Percentiles rank a stretch among this genome's conserved stretches.
These are phyloP conservation scores for Noccaea caerulescens DNA, from an alignment of 345 rosid species.

Conservation along the genomic window DNA sequence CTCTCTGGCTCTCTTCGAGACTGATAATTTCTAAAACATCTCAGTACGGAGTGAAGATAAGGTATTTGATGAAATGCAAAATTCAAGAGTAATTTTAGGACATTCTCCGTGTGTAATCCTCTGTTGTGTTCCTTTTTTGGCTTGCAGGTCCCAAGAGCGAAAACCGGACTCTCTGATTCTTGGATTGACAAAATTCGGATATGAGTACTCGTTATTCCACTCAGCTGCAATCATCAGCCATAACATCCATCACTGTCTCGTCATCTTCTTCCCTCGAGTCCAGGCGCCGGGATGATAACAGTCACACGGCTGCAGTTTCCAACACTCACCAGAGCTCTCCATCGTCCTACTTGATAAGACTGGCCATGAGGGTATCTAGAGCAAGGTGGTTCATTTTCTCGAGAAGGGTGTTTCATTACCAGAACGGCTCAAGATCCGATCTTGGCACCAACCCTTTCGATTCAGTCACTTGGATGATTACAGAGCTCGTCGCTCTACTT, in stretches of 20 bases:
- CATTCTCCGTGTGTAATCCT: background rate
- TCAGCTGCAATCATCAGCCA: slow-evolving; percentile 55
- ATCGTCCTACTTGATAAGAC: slow-evolving; percentile 56
- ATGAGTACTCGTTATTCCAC: slow-evolving; percentile 63
- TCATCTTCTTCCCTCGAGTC: slow-evolving; percentile 52
- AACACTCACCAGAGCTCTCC: slow-evolving; percentile 48
- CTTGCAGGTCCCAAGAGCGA: slow-evolving; percentile 1
- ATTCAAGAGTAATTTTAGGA: background rate
- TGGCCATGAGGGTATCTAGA: slow-evolving; percentile 80
- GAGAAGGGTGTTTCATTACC: slow-evolving; percentile 95
- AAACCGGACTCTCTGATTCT: slow-evolving; percentile 15
- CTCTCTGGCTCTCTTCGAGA: background rate
- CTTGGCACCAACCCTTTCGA: slow-evolving; percentile 90
- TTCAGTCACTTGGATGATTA: slow-evolving; percentile 81
- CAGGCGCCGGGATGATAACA: slow-evolving; percentile 43
- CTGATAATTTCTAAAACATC: background rate
- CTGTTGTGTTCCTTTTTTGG: background rate
- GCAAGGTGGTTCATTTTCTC: slow-evolving; percentile 91
- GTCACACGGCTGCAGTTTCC: slow-evolving; percentile 23
- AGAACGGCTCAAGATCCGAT: slow-evolving; percentile 81
- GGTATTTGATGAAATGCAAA: slow-evolving; percentile 44
- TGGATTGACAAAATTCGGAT: slow-evolving; percentile 24
- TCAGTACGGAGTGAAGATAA: background rate
- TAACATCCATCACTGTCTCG: slow-evolving; percentile 46
- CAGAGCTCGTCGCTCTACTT: slow-evolving; percentile 73